A percentile compares a stretch with the other conserved stretches of the same genome.
Conservation (phyloP, 1,139 yeast genomes). For the Meyerozyma athensensis region DNA sequence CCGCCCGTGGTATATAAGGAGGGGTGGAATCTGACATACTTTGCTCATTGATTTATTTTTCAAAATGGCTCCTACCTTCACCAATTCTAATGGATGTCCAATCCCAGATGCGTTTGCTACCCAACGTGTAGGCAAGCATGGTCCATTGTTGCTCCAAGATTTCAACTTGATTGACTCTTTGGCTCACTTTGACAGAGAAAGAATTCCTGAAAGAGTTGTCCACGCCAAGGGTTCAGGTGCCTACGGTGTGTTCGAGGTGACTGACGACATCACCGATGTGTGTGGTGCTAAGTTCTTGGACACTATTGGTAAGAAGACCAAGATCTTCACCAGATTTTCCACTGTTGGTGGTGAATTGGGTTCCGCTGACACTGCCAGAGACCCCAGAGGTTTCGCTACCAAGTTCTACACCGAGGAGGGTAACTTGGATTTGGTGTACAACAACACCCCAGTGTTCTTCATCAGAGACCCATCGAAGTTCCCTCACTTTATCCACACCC, state of each 20-base stretch:
- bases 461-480: slow-evolving; percentile 83
- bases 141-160: slow-evolving; percentile 76
- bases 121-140: slow-evolving; percentile 62
- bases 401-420: slow-evolving; percentile 88
- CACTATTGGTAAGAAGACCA: slow-evolving; percentile 72
- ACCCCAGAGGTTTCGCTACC: slow-evolving; percentile 83
- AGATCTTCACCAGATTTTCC: slow-evolving; percentile 71
- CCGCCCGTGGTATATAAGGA: slow-evolving; percentile 2
- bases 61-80: slow-evolving; percentile 38
- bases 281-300: slow-evolving; percentile 68
- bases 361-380: slow-evolving; percentile 82
- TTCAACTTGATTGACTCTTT: slow-evolving; percentile 71
- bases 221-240: slow-evolving; percentile 93
- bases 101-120: slow-evolving; percentile 65
- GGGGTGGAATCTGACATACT: not conserved
- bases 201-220: slow-evolving; percentile 86
- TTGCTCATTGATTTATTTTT: not conserved
- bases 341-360: slow-evolving; percentile 90
- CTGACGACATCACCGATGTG: slow-evolving; percentile 76
- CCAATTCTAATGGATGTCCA: slow-evolving; percentile 75
- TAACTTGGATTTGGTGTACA: slow-evolving; percentile 81
- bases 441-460: slow-evolving; percentile 86
- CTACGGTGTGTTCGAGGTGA: slow-evolving; percentile 72
- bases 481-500: slow-evolving; percentile 86
- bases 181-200: slow-evolving; percentile 82